Conservation (phyloP, 2,329 filamentous ascomycete species). For the Phoma herbarum region DNA sequence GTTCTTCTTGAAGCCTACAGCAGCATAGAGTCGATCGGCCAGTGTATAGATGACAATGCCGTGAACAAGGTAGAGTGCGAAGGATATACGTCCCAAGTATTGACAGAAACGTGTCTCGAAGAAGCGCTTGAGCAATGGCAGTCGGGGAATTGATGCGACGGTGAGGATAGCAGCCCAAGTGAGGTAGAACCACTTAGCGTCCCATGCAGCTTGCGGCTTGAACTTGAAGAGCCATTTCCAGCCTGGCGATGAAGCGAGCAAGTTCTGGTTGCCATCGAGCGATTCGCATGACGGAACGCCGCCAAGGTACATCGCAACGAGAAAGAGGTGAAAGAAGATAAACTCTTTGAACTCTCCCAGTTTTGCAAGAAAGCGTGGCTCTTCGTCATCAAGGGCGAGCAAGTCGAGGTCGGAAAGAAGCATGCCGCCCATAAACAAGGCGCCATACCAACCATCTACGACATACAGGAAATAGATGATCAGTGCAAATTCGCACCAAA, state of each 20-base stretch:
- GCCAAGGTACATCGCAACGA: slow-evolving; percentile 65
- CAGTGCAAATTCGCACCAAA: slow-evolving; percentile 63
- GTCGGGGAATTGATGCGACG: slow-evolving; percentile 64
- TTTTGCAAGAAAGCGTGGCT: slow-evolving; percentile 58
- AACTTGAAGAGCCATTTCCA: slow-evolving; percentile 69
- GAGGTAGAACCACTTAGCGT: slow-evolving; percentile 74
- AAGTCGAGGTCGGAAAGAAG: slow-evolving; percentile 51
- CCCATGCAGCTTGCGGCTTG: slow-evolving; percentile 71
- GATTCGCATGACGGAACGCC: slow-evolving; percentile 65
- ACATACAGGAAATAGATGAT: slow-evolving; percentile 74
- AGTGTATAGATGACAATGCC: slow-evolving; percentile 58
- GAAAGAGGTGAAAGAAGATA: slow-evolving; percentile 52
- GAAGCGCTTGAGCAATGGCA: slow-evolving; percentile 59
- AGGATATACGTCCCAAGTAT: slow-evolving; percentile 66
- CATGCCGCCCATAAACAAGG: slow-evolving; percentile 49
- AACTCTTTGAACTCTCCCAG: slow-evolving; percentile 61
- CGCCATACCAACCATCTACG: slow-evolving; percentile 68
- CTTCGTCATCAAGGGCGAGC: slow-evolving; percentile 37
- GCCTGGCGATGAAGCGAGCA: slow-evolving; percentile 64
- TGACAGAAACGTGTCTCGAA: slow-evolving; percentile 61
- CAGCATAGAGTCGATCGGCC: slow-evolving; percentile 68
- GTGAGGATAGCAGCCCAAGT: slow-evolving; percentile 68
- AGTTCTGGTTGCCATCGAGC: slow-evolving; percentile 51
- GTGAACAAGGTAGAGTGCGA: slow-evolving; percentile 67
- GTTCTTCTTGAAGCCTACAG: slow-evolving; percentile 64